phyloP scores from a whole-genome alignment of 768 basidiomycete genomes.

The Xerocomellus amylosporus region DNA sequence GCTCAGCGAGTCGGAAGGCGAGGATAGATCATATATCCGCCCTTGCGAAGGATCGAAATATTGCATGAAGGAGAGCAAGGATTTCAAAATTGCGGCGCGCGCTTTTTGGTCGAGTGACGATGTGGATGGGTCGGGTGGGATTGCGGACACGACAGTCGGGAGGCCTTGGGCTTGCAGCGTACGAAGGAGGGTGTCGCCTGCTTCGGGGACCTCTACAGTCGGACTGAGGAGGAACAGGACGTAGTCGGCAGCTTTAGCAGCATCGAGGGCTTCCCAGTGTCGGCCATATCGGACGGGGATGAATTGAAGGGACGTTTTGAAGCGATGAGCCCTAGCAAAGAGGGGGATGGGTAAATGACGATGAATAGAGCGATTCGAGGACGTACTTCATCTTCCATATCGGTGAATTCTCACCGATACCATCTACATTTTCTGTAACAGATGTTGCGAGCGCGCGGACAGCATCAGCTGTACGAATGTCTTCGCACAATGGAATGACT shows the following conservation, averaged over 20 bases:
- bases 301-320: slow-evolving; percentile 90
- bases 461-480: slow-evolving; percentile 52
- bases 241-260: slow-evolving; percentile 87
- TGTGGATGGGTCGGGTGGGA: slow-evolving; percentile 51
- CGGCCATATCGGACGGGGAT: slow-evolving; percentile 68
- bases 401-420: slow-evolving; percentile 7
- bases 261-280: slow-evolving; percentile 79
- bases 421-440: slow-evolving; percentile 45
- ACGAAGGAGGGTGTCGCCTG: slow-evolving; percentile 86
- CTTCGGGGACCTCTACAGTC: slow-evolving; percentile 73
- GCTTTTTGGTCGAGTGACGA: slow-evolving; percentile 56
- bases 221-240: slow-evolving; percentile 83
- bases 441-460: slow-evolving; percentile 58
- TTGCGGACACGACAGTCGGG: slow-evolving; percentile 75
- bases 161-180: slow-evolving; percentile 89
- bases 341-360: slow-evolving; percentile 2
- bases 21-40: slow-evolving; percentile 71
- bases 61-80: slow-evolving; percentile 88
- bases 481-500: slow-evolving; percentile 77
- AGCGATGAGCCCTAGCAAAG: slow-evolving; percentile 68
- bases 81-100: slow-evolving; percentile 71
- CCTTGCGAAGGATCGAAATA: slow-evolving; percentile 89
- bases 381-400: slow-evolving; percentile 68
- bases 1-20: slow-evolving; percentile 62
- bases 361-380: background rate